phyloP scores from a whole-genome alignment of 225 moss, liverwort and hornwort genomes.

The Neckera pumila region DNA sequence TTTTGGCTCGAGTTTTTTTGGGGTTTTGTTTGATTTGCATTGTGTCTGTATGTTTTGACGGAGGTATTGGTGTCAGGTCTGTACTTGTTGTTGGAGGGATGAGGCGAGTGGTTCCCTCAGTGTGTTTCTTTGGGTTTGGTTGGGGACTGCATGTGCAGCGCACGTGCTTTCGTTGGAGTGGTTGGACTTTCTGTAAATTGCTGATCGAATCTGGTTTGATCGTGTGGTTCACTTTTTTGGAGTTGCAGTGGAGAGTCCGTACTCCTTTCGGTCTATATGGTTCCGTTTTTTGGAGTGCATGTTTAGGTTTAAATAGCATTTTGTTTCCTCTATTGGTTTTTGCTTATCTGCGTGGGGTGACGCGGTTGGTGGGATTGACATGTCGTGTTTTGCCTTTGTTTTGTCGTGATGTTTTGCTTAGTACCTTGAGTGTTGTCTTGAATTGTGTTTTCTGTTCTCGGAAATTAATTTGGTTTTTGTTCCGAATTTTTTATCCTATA shows the following conservation, averaged over 20 bases:
- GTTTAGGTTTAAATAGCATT: background rate
- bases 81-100: background rate
- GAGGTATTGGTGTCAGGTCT: fast-evolving
- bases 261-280: too few species aligned
- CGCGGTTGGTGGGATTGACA: background rate
- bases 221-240: background rate
- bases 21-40: background rate
- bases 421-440: background rate
- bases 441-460: background rate
- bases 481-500: too few species aligned
- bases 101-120: background rate
- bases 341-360: background rate
- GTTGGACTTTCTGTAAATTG: background rate
- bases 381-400: background rate
- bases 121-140: fast-evolving
- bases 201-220: background rate
- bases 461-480: background rate
- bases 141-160: too few species aligned
- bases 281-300: background rate
- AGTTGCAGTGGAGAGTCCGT: too few species aligned
- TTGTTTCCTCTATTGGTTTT: too few species aligned
- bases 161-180: background rate
- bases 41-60: too few species aligned
- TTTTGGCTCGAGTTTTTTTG: background rate
- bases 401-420: too few species aligned